Evolutionary conservation across 2,329 filamentous ascomycete species (phyloP), one percentile per base, ranked within the genome.

Genomic region (Aspergillus neotritici): DNA sequence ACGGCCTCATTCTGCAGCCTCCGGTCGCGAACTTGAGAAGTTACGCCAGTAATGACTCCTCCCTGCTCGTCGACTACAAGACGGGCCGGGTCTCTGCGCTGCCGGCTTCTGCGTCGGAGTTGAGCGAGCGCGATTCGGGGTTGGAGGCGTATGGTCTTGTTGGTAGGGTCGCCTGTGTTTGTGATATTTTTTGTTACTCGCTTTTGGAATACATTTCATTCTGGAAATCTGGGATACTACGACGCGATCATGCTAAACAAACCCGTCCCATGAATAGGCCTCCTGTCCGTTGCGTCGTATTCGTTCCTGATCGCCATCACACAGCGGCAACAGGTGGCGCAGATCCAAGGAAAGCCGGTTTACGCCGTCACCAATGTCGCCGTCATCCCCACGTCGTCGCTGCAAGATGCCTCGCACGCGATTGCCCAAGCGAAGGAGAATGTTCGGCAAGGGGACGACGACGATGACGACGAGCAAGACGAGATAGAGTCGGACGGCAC

Each of bases 341-440:
- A 90, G 51, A 82, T 97, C 38, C 82, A 83, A 51, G 88, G 87
- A 5, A 83, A 79, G 43, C 84, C 90, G 0, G 74, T 97, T 43
- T 98, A 94, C 65, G 83, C 88, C 31, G 80, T 96, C 47, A 93
- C 86, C 34, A 87, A 94, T 55, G 86, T 97, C 28, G 84, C 88
- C 5, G 72, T 97, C n/a, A 94, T 94, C 5, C 93, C 93, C 1
- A 82, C 93, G 41, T 79, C 83, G 2, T 91, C 86, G 5, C 83
- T 84, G 56, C 63, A 67, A 32, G 87, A 94, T 34, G 90, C 91
- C 4, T 75, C 80, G 48, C 76, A 78, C 21, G 84, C 87, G 7
- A 84, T 97, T 46, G 66, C 70, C 3, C 77, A 78, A 43, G 86
- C 86, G 0, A 72, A 61, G 50, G 74, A 69, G 41, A 69, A 65